Evolutionary conservation across 75 land plant species (phyloP).

Genomic region (Adiantum capillusveneris): DNA sequence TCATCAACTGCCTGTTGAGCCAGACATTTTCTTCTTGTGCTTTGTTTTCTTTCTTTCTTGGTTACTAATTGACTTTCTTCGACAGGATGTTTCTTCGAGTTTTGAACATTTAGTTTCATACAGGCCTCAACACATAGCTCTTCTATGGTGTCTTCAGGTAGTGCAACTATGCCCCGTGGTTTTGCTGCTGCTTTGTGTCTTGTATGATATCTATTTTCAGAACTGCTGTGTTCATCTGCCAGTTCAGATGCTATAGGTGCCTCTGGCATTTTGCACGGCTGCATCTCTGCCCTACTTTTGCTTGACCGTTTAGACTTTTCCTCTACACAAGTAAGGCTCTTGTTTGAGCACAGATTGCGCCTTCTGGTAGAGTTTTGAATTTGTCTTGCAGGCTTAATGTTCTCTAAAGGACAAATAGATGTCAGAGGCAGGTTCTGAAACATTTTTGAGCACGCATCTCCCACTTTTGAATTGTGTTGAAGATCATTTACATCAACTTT

Average conservation of each 20-base stretch:
- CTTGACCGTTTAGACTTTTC: no score
- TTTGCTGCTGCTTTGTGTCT: background rate
- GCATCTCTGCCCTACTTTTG: no score
- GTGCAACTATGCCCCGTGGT: background rate
- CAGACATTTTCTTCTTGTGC: background rate
- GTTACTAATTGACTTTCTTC: background rate
- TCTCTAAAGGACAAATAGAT: no score
- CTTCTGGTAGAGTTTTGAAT: no score
- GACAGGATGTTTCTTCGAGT: background rate
- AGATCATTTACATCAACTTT: background rate
- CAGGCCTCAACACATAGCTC: background rate
- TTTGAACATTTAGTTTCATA: background rate
- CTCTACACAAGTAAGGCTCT: no score
- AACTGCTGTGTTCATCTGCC: background rate
- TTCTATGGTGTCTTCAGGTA: conserved; percentile 1
- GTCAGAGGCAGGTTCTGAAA: no score
- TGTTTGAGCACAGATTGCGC: no score
- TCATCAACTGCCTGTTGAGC: no score
- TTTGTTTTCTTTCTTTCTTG: background rate
- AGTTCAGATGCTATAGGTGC: background rate
- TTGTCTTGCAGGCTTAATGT: no score
- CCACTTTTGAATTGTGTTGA: no score
- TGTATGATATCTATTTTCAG: background rate
- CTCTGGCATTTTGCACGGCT: no score
- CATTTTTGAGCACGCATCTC: no score